phyloP scores from a whole-genome alignment of 345 rosid species.

The Erysimum cheiranthoides region DNA sequence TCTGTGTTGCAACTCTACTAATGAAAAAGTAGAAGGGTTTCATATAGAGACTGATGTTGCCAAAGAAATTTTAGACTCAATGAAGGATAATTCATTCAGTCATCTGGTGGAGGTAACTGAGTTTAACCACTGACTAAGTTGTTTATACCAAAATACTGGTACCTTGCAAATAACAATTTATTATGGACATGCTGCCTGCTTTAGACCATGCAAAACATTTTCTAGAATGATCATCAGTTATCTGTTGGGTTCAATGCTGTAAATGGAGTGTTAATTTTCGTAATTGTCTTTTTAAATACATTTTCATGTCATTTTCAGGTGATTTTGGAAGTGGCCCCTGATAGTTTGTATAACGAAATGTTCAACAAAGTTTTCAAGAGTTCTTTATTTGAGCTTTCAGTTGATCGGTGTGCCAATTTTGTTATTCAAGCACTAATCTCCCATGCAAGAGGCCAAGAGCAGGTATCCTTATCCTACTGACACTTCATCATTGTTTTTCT shows the following conservation, averaged over 20 bases:
- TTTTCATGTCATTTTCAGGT: constrained; percentile 60
- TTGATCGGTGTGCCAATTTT: constrained; percentile 90
- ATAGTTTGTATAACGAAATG: constrained; percentile 71
- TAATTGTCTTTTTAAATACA: neutral
- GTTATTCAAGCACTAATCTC: constrained; percentile 86
- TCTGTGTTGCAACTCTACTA: constrained; percentile 62
- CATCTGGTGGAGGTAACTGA: constrained; percentile 85
- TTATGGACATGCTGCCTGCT: neutral
- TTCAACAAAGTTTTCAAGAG: constrained; percentile 71
- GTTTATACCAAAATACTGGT: constrained; percentile 5
- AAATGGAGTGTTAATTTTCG: constrained; percentile 4
- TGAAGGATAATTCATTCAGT: constrained; percentile 87
- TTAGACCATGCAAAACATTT: constrained; percentile 11
- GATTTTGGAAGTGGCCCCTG: constrained; percentile 86
- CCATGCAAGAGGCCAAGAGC: constrained; percentile 68
- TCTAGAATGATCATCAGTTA: constrained; percentile 18
- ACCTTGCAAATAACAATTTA: constrained; percentile 15
- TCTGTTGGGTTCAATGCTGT: constrained; percentile 23
- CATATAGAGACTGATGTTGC: constrained; percentile 50
- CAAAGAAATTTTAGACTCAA: constrained; percentile 51
- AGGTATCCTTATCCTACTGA: constrained; percentile 52
- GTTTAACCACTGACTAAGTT: constrained; percentile 28
- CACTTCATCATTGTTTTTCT: constrained; percentile 14
- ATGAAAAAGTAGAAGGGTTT: constrained; percentile 48
- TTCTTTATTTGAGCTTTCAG: constrained; percentile 73